phyloP scores from a whole-genome alignment of 805 yeast species.

The Pichia membranifaciens region DNA sequence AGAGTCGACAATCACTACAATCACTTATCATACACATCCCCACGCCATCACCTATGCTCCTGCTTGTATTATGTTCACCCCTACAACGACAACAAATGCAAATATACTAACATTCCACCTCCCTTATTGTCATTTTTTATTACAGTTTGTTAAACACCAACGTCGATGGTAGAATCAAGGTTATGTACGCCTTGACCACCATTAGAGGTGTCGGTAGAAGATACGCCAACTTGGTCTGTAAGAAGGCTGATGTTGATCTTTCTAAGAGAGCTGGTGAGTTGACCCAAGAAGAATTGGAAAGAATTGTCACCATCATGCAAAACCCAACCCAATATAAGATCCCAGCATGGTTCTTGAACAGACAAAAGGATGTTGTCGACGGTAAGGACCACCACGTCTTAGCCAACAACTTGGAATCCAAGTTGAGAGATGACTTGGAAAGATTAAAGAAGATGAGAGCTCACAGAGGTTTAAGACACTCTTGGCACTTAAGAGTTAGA shows the following conservation, averaged over 20 bases:
- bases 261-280: conserved; percentile 99
- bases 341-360: conserved; percentile 99
- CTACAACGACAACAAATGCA: no score
- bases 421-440: conserved; percentile 99
- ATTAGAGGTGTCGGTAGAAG: conserved; percentile 99
- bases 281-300: conserved; percentile 99
- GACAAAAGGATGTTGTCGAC: conserved; percentile 97
- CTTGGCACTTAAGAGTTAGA: conserved; percentile 99
- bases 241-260: conserved; percentile 99
- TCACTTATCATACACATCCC: no score
- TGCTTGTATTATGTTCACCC: no score
- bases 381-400: conserved; percentile 99
- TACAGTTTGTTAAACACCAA: conserved; percentile 97
- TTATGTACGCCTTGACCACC: conserved; percentile 99
- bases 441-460: conserved; percentile 99
- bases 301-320: conserved; percentile 99
- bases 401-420: conserved; percentile 98
- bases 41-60: no score
- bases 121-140: conserved; percentile 11
- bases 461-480: conserved; percentile 99
- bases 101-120: conserved; percentile 2
- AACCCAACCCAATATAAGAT: conserved; percentile 99
- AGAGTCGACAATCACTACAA: not conserved
- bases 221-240: conserved; percentile 99
- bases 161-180: conserved; percentile 99